Percentiles rank a stretch among this genome's conserved stretches.
These are phyloP conservation scores for Backusella australiensis DNA, from an alignment of 192 early-diverging fungal genomes.

Conservation along the genomic window DNA sequence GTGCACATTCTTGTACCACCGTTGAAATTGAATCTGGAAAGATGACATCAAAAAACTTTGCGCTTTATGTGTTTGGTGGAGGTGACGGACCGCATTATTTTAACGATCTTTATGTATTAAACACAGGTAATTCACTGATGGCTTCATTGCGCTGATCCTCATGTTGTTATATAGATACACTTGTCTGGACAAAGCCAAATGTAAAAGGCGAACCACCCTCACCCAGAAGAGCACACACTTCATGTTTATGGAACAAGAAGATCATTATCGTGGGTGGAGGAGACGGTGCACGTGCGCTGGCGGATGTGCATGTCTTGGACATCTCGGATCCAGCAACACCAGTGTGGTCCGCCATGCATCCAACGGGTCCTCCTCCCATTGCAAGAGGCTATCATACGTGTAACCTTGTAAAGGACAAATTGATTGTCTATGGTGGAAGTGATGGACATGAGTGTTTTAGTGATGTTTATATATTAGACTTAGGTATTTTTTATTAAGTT, in stretches of 20 bases:
- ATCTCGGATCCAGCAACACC: conserved; percentile 39
- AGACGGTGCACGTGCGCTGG: conserved; percentile 78
- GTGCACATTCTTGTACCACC: conserved; percentile 77
- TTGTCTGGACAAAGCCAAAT: conserved; percentile 69
- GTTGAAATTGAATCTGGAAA: conserved; percentile 49
- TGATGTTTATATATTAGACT: conserved; percentile 63
- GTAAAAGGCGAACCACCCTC: conserved; percentile 55
- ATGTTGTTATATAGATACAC: conserved; percentile 36
- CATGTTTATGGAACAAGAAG: conserved; percentile 71
- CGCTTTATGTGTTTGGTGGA: conserved; percentile 81
- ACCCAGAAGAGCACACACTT: conserved; percentile 78
- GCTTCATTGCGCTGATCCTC: no score
- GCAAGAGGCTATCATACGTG: conserved; percentile 88
- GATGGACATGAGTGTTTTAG: conserved; percentile 82
- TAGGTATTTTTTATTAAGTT: conserved; percentile 27
- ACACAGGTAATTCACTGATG: conserved; percentile 49
- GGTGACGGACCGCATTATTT: conserved; percentile 87
- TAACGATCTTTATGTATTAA: conserved; percentile 73
- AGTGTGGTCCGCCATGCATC: conserved; percentile 60
- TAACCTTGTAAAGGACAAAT: conserved; percentile 77
- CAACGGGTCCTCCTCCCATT: conserved; percentile 63
- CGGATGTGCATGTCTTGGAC: conserved; percentile 72
- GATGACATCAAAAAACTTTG: conserved; percentile 17
- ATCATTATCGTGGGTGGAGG: conserved; percentile 89
- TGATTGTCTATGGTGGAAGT: conserved; percentile 84